A percentile compares a stretch with the other conserved stretches of the same genome.
phyloP scores from a whole-genome alignment of 1,284 basidiomycete genomes.

The Hemileia vastatrix region DNA sequence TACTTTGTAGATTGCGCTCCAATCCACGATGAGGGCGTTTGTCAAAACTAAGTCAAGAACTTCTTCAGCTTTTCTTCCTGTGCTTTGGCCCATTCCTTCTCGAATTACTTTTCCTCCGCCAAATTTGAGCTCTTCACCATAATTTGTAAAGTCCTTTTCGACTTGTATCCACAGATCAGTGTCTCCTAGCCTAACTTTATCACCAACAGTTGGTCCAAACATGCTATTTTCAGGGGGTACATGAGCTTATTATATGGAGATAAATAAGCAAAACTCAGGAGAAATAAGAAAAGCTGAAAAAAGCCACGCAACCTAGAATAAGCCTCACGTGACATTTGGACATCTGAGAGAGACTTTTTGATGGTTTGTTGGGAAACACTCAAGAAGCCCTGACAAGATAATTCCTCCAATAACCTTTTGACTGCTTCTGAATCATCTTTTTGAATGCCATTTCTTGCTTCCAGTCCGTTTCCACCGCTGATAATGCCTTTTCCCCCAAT shows the following conservation, averaged over 20 bases:
- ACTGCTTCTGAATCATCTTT: slow-evolving; percentile 50
- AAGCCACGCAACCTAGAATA: slow-evolving; percentile 52
- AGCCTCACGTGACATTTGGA: slow-evolving; percentile 30
- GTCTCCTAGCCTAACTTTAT: slow-evolving; percentile 78
- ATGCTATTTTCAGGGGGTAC: slow-evolving; percentile 52
- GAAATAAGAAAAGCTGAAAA: not conserved
- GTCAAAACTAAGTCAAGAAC: slow-evolving; percentile 86
- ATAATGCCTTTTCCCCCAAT: slow-evolving; percentile 66
- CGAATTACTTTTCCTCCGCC: slow-evolving; percentile 89
- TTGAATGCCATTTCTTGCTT: slow-evolving; percentile 50
- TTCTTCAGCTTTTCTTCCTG: slow-evolving; percentile 58
- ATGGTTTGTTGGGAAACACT: slow-evolving; percentile 23
- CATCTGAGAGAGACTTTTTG: no score
- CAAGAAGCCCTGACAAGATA: slow-evolving; percentile 33
- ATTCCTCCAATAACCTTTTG: slow-evolving; percentile 55
- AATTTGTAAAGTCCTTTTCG: slow-evolving; percentile 71
- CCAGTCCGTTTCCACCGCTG: slow-evolving; percentile 63
- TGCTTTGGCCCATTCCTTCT: slow-evolving; percentile 94
- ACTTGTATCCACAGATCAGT: slow-evolving; percentile 86
- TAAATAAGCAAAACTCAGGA: not conserved
- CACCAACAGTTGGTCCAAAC: slow-evolving; percentile 90
- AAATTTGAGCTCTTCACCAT: slow-evolving; percentile 94
- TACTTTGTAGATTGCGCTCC: slow-evolving; percentile 89
- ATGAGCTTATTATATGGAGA: not conserved
- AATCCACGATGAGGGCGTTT: slow-evolving; percentile 88